A percentile compares a stretch with the other conserved stretches of the same genome.
phyloP scores from a whole-genome alignment of 75 land plant genomes.

The Adiantum capillusveneris region DNA sequence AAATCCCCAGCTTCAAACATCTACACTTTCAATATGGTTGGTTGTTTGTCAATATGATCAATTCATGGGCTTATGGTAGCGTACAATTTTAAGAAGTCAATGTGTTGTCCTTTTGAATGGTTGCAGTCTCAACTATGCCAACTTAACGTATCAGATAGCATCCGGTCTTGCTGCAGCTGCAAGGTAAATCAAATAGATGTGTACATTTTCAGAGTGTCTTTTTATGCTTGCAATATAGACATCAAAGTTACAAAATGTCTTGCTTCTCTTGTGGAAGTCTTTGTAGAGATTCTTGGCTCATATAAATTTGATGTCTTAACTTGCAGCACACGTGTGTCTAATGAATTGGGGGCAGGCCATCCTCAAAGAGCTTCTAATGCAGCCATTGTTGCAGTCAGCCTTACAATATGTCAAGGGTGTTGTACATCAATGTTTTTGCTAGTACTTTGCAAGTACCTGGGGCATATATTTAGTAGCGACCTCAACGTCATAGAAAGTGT shows the following conservation, averaged over 20 bases:
- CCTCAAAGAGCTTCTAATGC: conserved; percentile 50
- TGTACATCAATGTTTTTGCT: conserved; percentile 8
- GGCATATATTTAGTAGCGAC: conserved; percentile 49
- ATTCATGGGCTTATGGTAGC: too few species aligned
- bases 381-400: conserved; percentile 27
- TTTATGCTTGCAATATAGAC: neutral
- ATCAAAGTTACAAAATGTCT: too few species aligned
- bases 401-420: conserved; percentile 32
- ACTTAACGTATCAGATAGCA: conserved; percentile 42
- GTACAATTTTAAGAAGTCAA: too few species aligned
- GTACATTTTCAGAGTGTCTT: too few species aligned
- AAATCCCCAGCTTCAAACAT: conserved; percentile 65
- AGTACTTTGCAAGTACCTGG: conserved; percentile 7
- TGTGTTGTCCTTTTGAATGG: neutral
- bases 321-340: conserved; percentile 8
- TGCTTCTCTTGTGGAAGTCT: too few species aligned
- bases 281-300: too few species aligned
- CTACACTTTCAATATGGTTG: conserved; percentile 62
- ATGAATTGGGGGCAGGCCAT: conserved; percentile 22
- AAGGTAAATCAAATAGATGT: conserved; percentile 39
- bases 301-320: too few species aligned
- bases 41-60: too few species aligned
- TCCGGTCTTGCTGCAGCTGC: conserved; percentile 47
- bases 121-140: conserved; percentile 30
- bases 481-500: conserved; percentile 46